Base-by-base conservation (phyloP, 179 eudicot species). In the Drosera spatulata region DNA sequence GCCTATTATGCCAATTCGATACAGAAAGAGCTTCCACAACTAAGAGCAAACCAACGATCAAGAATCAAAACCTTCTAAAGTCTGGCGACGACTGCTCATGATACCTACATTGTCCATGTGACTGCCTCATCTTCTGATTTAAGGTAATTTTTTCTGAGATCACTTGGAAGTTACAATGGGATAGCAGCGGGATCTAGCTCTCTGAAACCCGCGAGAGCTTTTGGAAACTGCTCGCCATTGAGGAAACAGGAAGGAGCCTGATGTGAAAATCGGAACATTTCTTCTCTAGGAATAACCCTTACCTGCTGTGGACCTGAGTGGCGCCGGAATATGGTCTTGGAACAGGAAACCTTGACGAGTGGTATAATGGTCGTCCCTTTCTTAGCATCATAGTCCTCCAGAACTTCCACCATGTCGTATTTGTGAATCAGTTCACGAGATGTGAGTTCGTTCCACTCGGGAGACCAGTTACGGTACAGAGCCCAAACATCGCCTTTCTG, bases 181-280 rank as follows among this genome's bases (percentile, higher is more conserved):
- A 79, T 85, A 7, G 96, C 96, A 60, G 99, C 95, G 4, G 99
- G 97, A 67, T 93, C 99, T 53, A 93, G 77, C 81, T 93, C 97
- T 80, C 87, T 77, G 52, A 95, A 91, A 41, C 86, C 93, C 55
- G 76, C 88, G 2, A 82, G 96, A 74, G 79, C 72, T 55, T 75
- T 64, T 14, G 64, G 50, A 49, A 75, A 73, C 60, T 76, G 80
- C 62, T 67, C 72, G 59, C 84, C 83, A 37, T 75, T 78, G 37
- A 91, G 76, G 15, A 75, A 43, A 69, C 75, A 77, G 50, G 85
- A 81, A 43, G 98, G 98, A 60, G 84, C 83, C 79, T 80, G 98
- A 62, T 89, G 90, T 3, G 98, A 91, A 74, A 91, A 89, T 53
- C 88, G 77, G 22, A 78, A 61, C 78, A 89, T 84, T 73, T 91